Evolutionary conservation across 2,329 filamentous ascomycete species (phyloP).

Genomic region (Claviceps sp.): DNA sequence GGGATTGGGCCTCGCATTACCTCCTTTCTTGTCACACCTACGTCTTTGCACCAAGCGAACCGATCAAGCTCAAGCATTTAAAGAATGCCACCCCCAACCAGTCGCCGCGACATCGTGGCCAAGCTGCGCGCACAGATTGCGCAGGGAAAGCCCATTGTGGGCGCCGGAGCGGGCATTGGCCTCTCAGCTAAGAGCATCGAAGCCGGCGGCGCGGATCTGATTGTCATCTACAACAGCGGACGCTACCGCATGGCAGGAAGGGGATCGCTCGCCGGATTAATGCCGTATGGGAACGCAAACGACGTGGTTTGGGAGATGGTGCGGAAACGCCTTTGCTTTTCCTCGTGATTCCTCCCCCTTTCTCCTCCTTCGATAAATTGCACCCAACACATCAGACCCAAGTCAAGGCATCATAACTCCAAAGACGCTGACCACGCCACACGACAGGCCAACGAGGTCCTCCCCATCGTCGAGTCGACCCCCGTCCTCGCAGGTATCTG

Average conservation of each 20-base stretch:
- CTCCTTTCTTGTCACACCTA: neutral
- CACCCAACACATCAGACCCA: neutral
- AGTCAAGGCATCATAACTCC: no score
- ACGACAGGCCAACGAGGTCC: slow-evolving; percentile 45
- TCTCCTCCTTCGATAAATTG: neutral
- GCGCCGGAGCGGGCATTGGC: slow-evolving; percentile 57
- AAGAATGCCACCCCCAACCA: slow-evolving; percentile 42
- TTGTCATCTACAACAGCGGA: slow-evolving; percentile 61
- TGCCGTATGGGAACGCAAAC: slow-evolving; percentile 61
- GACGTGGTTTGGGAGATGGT: slow-evolving; percentile 58
- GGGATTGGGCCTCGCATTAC: no score
- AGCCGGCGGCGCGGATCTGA: slow-evolving; percentile 52
- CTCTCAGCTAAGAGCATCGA: slow-evolving; percentile 60
- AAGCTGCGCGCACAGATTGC: slow-evolving; percentile 40
- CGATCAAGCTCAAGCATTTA: neutral
- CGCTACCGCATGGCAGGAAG: slow-evolving; percentile 61
- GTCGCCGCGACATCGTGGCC: slow-evolving; percentile 40
- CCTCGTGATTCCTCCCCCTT: no score
- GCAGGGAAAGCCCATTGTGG: slow-evolving; percentile 46
- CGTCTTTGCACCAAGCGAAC: neutral
- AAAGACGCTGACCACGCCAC: no score
- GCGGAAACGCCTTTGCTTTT: slow-evolving; percentile 3
- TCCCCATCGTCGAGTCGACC: slow-evolving; percentile 48
- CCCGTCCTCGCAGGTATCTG: slow-evolving; percentile 60
- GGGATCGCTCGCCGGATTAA: slow-evolving; percentile 54